Evolutionary conservation across 1,284 basidiomycete genomes (phyloP).

Genomic region (Ceratobasidium sp.): DNA sequence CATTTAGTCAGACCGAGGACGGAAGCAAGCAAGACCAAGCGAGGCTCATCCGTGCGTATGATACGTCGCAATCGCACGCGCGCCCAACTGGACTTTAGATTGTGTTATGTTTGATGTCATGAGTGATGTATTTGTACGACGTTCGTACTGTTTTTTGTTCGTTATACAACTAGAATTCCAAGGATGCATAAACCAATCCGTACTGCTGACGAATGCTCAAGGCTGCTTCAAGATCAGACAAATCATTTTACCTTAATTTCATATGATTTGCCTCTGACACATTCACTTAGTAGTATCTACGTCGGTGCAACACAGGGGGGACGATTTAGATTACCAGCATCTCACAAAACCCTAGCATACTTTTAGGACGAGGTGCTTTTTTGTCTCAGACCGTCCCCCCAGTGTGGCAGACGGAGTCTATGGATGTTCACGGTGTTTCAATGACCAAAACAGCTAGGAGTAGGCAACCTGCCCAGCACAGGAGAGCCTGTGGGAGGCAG

Average conservation of each 20-base stretch:
- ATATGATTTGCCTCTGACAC: too few species aligned
- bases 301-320: too few species aligned
- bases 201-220: background rate
- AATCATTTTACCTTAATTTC: too few species aligned
- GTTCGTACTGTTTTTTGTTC: background rate
- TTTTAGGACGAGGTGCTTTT: too few species aligned
- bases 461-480: slow-evolving; percentile 15
- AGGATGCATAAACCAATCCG: background rate
- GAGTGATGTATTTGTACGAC: slow-evolving; percentile 3
- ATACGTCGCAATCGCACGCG: slow-evolving; percentile 76
- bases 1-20: slow-evolving; percentile 94
- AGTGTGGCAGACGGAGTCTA: too few species aligned
- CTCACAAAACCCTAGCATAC: too few species aligned
- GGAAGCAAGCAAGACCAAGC: slow-evolving; percentile 83
- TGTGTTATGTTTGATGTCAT: slow-evolving; percentile 13
- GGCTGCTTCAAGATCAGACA: too few species aligned
- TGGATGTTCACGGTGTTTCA: too few species aligned
- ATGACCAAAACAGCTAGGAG: too few species aligned
- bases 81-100: slow-evolving; percentile 63
- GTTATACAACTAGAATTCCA: background rate
- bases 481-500: slow-evolving; percentile 14
- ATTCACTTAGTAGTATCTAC: too few species aligned
- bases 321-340: too few species aligned
- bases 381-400: too few species aligned
- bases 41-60: slow-evolving; percentile 85